Percentiles rank a stretch among this genome's conserved stretches.
phyloP scores from a whole-genome alignment of 2,329 filamentous ascomycete species.

The Xylariaceae sp. region DNA sequence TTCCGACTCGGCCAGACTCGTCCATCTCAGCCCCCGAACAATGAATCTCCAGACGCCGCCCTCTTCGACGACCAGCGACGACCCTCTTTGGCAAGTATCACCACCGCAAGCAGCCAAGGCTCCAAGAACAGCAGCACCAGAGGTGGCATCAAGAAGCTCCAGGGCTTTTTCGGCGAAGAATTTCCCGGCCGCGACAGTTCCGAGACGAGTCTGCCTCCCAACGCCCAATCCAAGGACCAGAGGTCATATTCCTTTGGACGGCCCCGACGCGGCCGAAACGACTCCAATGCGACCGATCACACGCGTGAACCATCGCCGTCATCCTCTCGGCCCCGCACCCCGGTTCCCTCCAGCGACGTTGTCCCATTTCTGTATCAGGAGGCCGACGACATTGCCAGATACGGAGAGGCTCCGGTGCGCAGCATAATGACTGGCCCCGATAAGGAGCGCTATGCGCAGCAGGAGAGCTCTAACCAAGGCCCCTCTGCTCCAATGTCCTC shows the following conservation, averaged over 20 bases:
- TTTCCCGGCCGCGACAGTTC: slow-evolving; percentile 71
- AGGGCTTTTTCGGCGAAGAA: slow-evolving; percentile 91
- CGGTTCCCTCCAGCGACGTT: slow-evolving; percentile 83
- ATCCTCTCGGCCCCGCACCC: slow-evolving; percentile 76
- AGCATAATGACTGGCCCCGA: slow-evolving; percentile 66
- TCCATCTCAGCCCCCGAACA: slow-evolving; percentile 33
- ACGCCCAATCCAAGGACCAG: slow-evolving; percentile 53
- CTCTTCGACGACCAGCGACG: slow-evolving; percentile 70
- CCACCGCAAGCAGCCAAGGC: slow-evolving; percentile 77
- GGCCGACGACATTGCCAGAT: slow-evolving; percentile 70
- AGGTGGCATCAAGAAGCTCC: slow-evolving; percentile 75
- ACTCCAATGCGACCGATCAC: slow-evolving; percentile 71
- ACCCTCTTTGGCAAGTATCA: slow-evolving; percentile 84
- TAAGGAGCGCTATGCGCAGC: slow-evolving; percentile 59
- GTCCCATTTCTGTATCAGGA: slow-evolving; percentile 98
- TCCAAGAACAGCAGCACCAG: slow-evolving; percentile 70
- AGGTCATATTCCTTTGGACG: slow-evolving; percentile 60
- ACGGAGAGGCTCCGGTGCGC: slow-evolving; percentile 73
- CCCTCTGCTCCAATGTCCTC: slow-evolving; percentile 58
- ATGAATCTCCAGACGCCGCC: slow-evolving; percentile 58
- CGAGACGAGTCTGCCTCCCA: slow-evolving; percentile 60
- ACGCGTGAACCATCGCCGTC: slow-evolving; percentile 68
- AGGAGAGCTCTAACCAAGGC: slow-evolving; percentile 42
- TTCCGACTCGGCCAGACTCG: slow-evolving; percentile 51
- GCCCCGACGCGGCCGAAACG: slow-evolving; percentile 70